Evolutionary conservation across 106 monocot species (phyloP).

Genomic region (Acorus gramineus): DNA sequence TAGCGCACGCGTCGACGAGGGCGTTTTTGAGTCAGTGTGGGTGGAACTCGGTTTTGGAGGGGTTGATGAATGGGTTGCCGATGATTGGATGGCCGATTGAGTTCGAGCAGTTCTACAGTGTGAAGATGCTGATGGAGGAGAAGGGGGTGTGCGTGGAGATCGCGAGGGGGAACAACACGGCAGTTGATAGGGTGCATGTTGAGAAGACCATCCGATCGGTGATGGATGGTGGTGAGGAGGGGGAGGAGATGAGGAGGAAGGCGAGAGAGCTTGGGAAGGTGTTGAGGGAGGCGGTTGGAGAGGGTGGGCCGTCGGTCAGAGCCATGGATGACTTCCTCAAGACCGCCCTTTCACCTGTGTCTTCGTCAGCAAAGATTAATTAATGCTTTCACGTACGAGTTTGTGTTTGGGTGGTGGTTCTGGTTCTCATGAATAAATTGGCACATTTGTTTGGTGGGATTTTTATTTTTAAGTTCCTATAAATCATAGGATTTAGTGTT

Average conservation of each 20-base stretch:
- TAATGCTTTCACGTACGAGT: too few species aligned
- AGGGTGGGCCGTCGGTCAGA: conserved; percentile 7
- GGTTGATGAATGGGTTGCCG: conserved; percentile 28
- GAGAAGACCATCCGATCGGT: conserved; percentile 13
- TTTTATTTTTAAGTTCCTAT: too few species aligned
- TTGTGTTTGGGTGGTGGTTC: too few species aligned
- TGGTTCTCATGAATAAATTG: too few species aligned
- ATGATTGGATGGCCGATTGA: conserved; percentile 36
- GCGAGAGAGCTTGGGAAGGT: conserved; percentile 8
- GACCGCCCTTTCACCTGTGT: conserved; percentile 1
- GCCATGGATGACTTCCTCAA: conserved; percentile 6
- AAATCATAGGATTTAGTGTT: too few species aligned
- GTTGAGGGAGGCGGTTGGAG: conserved; percentile 8
- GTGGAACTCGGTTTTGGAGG: conserved; percentile 20
- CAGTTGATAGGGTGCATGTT: conserved; percentile 4
- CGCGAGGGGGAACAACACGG: conserved; percentile 11
- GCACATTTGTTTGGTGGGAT: too few species aligned
- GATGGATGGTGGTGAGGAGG: conserved; percentile 15
- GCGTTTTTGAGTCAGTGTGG: conserved; percentile 27
- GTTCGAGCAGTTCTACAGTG: conserved; percentile 25
- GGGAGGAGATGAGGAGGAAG: conserved; percentile 1
- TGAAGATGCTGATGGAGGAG: conserved; percentile 27
- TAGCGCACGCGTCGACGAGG: conserved; percentile 23
- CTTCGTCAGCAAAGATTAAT: too few species aligned
- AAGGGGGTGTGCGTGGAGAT: conserved; percentile 21